Conservation (phyloP, 1,284 basidiomycete genomes). For the Rhodotorula glutinis region DNA sequence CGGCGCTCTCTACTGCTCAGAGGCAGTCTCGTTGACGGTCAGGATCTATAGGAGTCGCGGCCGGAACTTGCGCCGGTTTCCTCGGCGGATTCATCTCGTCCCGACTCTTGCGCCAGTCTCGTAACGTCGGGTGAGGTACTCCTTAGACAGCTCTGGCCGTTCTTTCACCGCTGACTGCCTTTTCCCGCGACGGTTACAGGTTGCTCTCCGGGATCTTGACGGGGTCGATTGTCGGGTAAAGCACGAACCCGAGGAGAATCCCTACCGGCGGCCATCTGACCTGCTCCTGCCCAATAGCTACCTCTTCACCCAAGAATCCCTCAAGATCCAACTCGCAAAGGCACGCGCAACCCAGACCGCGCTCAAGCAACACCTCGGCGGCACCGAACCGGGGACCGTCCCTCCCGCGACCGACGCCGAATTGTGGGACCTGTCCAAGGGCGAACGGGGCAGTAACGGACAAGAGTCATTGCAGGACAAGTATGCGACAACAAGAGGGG, state of each 20-base stretch:
- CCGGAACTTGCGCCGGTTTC: conserved; percentile 31
- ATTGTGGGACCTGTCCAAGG: conserved; percentile 12
- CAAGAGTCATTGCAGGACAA: conserved; percentile 41
- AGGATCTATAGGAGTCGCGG: conserved; percentile 14
- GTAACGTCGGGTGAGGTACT: conserved; percentile 19
- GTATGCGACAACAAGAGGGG: conserved; percentile 44
- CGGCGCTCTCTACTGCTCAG: neutral
- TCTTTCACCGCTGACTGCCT: no score
- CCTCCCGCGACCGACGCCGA: neutral
- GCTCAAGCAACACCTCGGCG: conserved; percentile 3
- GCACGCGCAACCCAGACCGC: conserved; percentile 4
- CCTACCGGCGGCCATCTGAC: no score
- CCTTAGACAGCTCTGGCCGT: neutral
- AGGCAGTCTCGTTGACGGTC: no score
- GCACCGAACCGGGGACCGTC: neutral
- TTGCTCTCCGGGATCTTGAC: conserved; percentile 7
- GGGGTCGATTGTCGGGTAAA: conserved; percentile 11
- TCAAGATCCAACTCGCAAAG: conserved; percentile 32
- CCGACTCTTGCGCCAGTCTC: conserved; percentile 17
- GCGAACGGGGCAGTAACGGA: conserved; percentile 40
- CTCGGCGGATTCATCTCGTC: conserved; percentile 21
- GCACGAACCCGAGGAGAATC: no score
- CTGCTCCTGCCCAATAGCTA: conserved; percentile 7
- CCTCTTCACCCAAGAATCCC: conserved; percentile 29
- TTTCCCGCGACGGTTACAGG: neutral